These are phyloP conservation scores for Raphanus sativus DNA, from an alignment of 345 rosid genomes.

Conservation along the genomic window DNA sequence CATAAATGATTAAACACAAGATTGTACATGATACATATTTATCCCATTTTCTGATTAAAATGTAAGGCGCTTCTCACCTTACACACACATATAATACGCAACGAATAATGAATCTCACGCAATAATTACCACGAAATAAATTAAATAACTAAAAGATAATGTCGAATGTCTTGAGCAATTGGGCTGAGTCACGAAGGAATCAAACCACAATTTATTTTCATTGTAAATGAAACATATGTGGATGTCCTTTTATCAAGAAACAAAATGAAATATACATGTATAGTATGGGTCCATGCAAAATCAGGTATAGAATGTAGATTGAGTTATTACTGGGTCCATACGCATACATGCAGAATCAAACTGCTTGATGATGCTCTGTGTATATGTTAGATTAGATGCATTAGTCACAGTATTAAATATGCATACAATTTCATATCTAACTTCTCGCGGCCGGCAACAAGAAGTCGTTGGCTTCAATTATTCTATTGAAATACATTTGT, in stretches of 20 bases:
- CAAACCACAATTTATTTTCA: not conserved
- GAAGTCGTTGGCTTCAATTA: slow-evolving; percentile 32
- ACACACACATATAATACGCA: not conserved
- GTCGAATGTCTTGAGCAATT: not conserved
- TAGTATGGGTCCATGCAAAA: not conserved
- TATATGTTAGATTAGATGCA: not conserved
- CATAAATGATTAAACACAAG: not conserved
- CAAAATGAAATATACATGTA: not conserved
- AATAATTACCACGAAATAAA: not conserved
- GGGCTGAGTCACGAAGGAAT: not conserved
- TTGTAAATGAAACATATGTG: not conserved
- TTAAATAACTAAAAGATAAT: not conserved
- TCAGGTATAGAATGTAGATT: not conserved
- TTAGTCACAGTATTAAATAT: slow-evolving; percentile 6
- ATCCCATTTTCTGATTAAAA: not conserved
- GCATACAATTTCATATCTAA: slow-evolving; percentile 13
- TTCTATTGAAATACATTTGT: not conserved
- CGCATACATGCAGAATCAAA: not conserved
- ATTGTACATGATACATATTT: not conserved
- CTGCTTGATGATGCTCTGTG: not conserved
- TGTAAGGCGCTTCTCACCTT: not conserved
- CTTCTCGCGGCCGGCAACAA: slow-evolving; percentile 35
- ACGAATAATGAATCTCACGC: not conserved
- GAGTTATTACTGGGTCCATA: not conserved
- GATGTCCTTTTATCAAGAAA: not conserved